A percentile compares a stretch with the other conserved stretches of the same genome.
phyloP scores from a whole-genome alignment of 164 flowering plant genomes.

The Magnolia officinalis region DNA sequence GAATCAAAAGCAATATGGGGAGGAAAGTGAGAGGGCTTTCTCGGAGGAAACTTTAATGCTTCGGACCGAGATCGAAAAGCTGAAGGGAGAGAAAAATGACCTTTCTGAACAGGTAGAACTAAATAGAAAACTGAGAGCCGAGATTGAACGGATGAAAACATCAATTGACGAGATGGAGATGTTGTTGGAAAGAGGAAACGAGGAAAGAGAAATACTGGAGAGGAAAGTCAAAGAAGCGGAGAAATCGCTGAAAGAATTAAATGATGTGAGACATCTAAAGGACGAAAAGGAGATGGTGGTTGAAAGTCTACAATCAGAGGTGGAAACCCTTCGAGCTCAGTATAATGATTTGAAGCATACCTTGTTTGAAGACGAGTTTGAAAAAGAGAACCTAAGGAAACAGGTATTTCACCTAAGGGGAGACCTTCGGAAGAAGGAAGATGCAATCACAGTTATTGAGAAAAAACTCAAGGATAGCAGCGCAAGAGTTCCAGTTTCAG shows the following conservation, averaged over 20 bases:
- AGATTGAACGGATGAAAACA: slow-evolving; percentile 35
- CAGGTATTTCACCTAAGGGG: slow-evolving; percentile 44
- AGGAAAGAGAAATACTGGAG: slow-evolving; percentile 47
- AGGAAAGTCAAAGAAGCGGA: slow-evolving; percentile 43
- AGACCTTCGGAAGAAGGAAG: slow-evolving; percentile 65
- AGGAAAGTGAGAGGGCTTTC: slow-evolving; percentile 34
- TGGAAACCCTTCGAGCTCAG: slow-evolving; percentile 42
- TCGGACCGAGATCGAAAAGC: slow-evolving; percentile 41
- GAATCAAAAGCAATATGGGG: slow-evolving; percentile 34
- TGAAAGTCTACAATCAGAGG: slow-evolving; percentile 37
- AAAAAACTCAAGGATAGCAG: slow-evolving; percentile 57
- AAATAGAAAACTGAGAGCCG: slow-evolving; percentile 27
- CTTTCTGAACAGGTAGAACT: slow-evolving; percentile 36
- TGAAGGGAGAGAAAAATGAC: slow-evolving; percentile 28
- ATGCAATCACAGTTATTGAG: slow-evolving; percentile 37
- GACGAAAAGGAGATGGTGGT: slow-evolving; percentile 48
- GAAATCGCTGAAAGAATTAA: slow-evolving; percentile 39
- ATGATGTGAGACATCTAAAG: slow-evolving; percentile 30
- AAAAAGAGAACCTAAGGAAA: slow-evolving; percentile 65
- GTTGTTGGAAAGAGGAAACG: slow-evolving; percentile 32
- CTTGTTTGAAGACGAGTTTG: slow-evolving; percentile 47
- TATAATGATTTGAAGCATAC: slow-evolving; percentile 46
- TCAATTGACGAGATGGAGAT: slow-evolving; percentile 30
- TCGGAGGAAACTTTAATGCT: slow-evolving; percentile 41
- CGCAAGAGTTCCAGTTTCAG: slow-evolving; percentile 24